Evolutionary conservation across 306 rosid species (phyloP), one percentile per base, ranked within the genome.

Genomic region (Herpetospermum pedunculosum): DNA sequence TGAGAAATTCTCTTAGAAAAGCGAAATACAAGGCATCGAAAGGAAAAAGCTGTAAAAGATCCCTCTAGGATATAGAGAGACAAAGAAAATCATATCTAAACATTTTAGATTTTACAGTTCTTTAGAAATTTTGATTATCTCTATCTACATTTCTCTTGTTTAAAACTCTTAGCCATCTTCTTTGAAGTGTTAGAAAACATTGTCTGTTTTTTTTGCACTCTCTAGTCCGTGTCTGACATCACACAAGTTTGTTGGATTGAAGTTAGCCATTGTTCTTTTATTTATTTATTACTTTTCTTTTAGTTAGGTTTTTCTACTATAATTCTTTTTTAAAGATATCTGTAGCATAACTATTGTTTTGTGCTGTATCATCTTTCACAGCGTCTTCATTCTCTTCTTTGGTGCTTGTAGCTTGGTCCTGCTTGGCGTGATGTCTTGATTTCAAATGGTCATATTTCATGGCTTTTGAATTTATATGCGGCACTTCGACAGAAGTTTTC

Each of bases 401-500:
- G 77, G 80, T 84, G 59, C 67, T 60, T 89, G 90, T 87, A 93
- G 98, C 98, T 91, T 76, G 96, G 97, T 80, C 85, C 91, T 41
- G 88, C 88, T 69, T 93, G 98, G 98, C 86, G 75, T 74, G 98
- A 86, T 65, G 83, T 93, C 77, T 83, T 91, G 83, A 76, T 91
- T 77, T 80, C 86, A 79, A 84, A 89, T 72, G 88, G 91, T 69
- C 96, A 93, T 83, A 76, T 86, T 77, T 88, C 89, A 77, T 91
- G 98, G 98, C 91, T 93, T 79, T 83, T 93, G 90, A 86, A 77
- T 80, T 87, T 93, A 48, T 93, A 93, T 85, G 82, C 89, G 10
- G 88, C 96, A 67, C 75, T 91, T 75, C 85, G 96, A 80, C 94
- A 77, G 73, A 91, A 91, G 82, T 89, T 91, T 86, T 79, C 89